Conservation (phyloP, 208 protist genomes). For the Leishmania major region DNA sequence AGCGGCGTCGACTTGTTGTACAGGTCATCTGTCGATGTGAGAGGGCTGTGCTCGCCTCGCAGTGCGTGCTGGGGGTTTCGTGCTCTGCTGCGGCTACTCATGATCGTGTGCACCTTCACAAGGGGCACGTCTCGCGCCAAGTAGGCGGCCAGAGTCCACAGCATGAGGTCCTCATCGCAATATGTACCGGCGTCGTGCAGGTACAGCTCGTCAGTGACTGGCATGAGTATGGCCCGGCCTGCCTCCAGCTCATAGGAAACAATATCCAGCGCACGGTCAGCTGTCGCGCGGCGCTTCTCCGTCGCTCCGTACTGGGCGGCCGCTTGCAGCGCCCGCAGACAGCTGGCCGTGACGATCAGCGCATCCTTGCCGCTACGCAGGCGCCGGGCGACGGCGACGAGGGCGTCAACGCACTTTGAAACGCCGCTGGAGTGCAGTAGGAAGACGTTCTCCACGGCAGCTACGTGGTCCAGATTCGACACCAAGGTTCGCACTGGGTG, state of each 20-base stretch:
- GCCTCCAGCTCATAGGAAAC: constrained; percentile 76
- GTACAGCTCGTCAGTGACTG: constrained; percentile 73
- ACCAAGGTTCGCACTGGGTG: constrained; percentile 75
- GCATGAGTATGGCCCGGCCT: constrained; percentile 63
- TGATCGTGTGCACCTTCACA: constrained; percentile 79
- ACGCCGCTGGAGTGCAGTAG: constrained; percentile 76
- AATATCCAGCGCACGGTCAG: constrained; percentile 60
- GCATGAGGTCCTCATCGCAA: constrained; percentile 89
- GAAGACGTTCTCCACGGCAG: constrained; percentile 73
- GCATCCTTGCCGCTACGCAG: constrained; percentile 77
- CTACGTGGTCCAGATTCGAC: constrained; percentile 48
- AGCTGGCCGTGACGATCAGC: constrained; percentile 67
- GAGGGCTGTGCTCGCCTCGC: constrained; percentile 62
- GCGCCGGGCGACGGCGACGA: constrained; percentile 59
- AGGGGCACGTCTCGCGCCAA: constrained; percentile 77
- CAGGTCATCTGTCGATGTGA: constrained; percentile 41
- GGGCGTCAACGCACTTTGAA: constrained; percentile 39
- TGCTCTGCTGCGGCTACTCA: constrained; percentile 48
- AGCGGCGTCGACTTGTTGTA: constrained; percentile 64
- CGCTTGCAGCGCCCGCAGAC: constrained; percentile 55
- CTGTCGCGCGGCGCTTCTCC: constrained; percentile 32
- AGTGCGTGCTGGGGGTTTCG: constrained; percentile 69
- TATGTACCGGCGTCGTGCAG: constrained; percentile 84
- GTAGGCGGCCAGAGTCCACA: constrained; percentile 85
- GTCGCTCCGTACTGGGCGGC: constrained; percentile 32